These are phyloP conservation scores for Aspergillus glaucus DNA, from an alignment of 2,329 filamentous ascomycete genomes.

Conservation along the genomic window DNA sequence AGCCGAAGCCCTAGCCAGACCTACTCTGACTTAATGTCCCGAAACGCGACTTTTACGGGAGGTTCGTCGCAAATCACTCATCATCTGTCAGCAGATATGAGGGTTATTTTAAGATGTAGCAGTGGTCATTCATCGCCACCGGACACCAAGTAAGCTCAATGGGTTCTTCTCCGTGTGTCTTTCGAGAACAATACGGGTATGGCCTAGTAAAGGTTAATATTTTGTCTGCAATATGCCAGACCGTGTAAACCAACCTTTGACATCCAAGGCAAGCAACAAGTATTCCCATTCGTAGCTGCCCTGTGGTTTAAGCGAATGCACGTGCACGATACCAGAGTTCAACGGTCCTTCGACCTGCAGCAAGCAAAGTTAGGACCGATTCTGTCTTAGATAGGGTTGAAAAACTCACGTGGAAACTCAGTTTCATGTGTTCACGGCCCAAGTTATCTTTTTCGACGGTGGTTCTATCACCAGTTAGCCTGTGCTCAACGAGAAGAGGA, in stretches of 20 bases:
- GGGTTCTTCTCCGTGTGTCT: slow-evolving; percentile 38
- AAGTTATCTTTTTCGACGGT: slow-evolving; percentile 62
- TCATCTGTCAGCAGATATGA: background rate
- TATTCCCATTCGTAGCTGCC: slow-evolving; percentile 68
- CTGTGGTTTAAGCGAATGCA: slow-evolving; percentile 68
- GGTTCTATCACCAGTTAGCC: slow-evolving; percentile 47
- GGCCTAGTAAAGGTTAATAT: slow-evolving; percentile 22
- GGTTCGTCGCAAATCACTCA: background rate
- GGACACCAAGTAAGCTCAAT: slow-evolving; percentile 47
- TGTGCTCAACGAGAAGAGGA: background rate
- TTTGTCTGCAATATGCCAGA: background rate
- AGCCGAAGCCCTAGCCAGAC: too few species aligned
- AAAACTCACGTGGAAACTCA: slow-evolving; percentile 70
- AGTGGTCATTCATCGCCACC: slow-evolving; percentile 30
- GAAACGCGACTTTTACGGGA: too few species aligned
- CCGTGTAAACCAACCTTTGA: slow-evolving; percentile 50
- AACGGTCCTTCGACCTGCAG: slow-evolving; percentile 67
- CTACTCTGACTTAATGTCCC: too few species aligned
- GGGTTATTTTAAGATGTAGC: background rate
- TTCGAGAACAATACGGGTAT: slow-evolving; percentile 41
- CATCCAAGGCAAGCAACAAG: slow-evolving; percentile 71
- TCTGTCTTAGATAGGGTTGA: background rate
- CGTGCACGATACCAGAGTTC: slow-evolving; percentile 64
- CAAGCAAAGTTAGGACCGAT: slow-evolving; percentile 14
- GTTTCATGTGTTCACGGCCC: slow-evolving; percentile 72